Evolutionary conservation across 257 asterid genomes (phyloP), one percentile per base, ranked within the genome.

Genomic region (Ehretia macrophylla): DNA sequence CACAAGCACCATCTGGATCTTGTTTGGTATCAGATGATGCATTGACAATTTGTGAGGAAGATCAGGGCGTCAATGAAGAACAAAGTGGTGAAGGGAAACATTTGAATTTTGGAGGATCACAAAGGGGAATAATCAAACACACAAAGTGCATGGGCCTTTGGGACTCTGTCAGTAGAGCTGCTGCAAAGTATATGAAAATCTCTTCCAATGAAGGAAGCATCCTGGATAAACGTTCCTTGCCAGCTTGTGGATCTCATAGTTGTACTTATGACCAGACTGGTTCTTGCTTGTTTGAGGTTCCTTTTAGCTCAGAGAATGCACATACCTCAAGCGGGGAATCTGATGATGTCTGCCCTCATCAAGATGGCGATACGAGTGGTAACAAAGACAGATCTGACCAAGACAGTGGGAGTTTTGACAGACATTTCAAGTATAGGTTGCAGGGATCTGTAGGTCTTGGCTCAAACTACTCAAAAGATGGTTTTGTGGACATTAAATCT

Each of bases 261-360:
- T 75, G 68, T 66, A 66, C 76, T 42, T 63, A 71, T 72, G 69
- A 70, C 72, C 79, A 59, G 58, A 57, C 56, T 53, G 85, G 68
- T 71, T 56, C 32, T 57, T 42, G 72, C 51, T 74, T 82, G 68
- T 68, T 73, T 79, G 96, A 88, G 60, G 90, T 81, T 77, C 90
- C 95, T 32, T 67, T 81, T 49, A 69, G 75, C 65, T 82, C 85
- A 47, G 82, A 63, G 74, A 65, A 72, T 57, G 81, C 60, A 56
- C 59, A 67, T 42, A 67, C 65, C 45, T 67, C 75, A 21, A 61
- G 67, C 65, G 79, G 74, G 56, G 84, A 72, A 59, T 60, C 65
- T 58, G 77, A 81, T 50, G 54, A 60, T 56, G 73, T 68, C 63
- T 58, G 67, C 54, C 69, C 72, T 56, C 66, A 53, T 47, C 84